Conservation (phyloP, 2,329 filamentous ascomycete species). For the Cadophora malorum region DNA sequence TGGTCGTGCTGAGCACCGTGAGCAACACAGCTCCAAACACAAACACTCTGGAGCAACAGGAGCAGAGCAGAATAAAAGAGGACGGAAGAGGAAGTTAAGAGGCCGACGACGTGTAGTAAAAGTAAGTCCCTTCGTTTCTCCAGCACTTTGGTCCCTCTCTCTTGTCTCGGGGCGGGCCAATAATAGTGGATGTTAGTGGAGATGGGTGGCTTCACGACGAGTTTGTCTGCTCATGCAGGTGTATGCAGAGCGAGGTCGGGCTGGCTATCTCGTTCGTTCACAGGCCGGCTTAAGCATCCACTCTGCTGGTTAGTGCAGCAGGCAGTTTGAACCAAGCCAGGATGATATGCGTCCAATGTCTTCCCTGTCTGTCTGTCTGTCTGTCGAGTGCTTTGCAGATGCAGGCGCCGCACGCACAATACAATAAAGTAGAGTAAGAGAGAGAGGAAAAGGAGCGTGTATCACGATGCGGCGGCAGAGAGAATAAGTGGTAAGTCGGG, state of each 20-base stretch:
- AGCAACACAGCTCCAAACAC: constrained; percentile 38
- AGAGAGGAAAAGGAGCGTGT: neutral
- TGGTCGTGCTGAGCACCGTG: constrained; percentile 36
- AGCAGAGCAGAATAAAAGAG: constrained; percentile 16
- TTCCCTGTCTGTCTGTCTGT: neutral
- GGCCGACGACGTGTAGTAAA: constrained; percentile 26
- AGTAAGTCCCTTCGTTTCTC: constrained; percentile 8
- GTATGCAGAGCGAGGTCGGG: constrained; percentile 30
- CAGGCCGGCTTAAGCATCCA: neutral
- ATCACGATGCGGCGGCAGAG: constrained; percentile 1
- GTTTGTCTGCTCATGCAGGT: constrained; percentile 30
- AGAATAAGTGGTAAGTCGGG: no score
- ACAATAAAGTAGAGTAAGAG: neutral
- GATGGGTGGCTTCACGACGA: constrained; percentile 30
- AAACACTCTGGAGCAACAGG: constrained; percentile 30
- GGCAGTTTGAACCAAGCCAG: neutral
- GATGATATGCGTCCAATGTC: constrained; percentile 21
- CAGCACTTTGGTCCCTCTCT: neutral
- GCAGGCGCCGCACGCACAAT: constrained; percentile 17
- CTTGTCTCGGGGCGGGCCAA: constrained; percentile 30
- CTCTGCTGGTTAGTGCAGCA: neutral
- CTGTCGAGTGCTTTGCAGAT: constrained; percentile 3
- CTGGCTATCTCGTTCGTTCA: constrained; percentile 21
- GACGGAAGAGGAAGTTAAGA: constrained; percentile 30
- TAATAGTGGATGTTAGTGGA: constrained; percentile 27